Evolutionary conservation across 129 eudicot genomes (phyloP).

Genomic region (Sambucus nigra): DNA sequence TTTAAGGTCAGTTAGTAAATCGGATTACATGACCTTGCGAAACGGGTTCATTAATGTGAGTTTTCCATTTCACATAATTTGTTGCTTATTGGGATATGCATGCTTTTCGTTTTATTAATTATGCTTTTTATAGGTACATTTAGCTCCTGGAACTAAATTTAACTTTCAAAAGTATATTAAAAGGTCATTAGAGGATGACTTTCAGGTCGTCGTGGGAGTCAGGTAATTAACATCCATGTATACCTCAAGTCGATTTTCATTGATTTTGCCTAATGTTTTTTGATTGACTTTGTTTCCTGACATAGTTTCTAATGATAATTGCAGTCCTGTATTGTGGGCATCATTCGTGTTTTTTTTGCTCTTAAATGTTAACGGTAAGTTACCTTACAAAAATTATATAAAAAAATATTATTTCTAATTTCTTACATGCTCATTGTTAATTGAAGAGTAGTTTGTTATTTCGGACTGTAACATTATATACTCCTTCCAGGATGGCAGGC

Average conservation of each 20-base stretch:
- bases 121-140: constrained; percentile 55
- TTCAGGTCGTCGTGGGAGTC: constrained; percentile 77
- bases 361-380: constrained; percentile 60
- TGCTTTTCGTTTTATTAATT: not conserved
- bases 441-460: not conserved
- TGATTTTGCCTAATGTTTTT: not conserved
- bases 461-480: not conserved
- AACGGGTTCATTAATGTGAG: constrained; percentile 84
- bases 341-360: constrained; percentile 86
- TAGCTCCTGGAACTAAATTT: constrained; percentile 79
- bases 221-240: constrained; percentile 32
- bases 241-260: not conserved
- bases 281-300: not conserved
- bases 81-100: no score
- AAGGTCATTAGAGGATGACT: constrained; percentile 92
- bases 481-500: constrained; percentile 63
- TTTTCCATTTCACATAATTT: constrained; percentile 5
- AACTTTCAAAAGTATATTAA: constrained; percentile 89
- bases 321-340: constrained; percentile 91
- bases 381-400: not conserved
- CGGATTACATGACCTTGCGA: constrained; percentile 82
- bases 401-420: not conserved
- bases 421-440: constrained; percentile 7
- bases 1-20: constrained; percentile 60
- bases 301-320: constrained; percentile 7